Percentiles rank a stretch among this genome's conserved stretches.
Evolutionary conservation across 1,284 basidiomycete genomes (phyloP).

Genomic region (Dichomitus squalens): DNA sequence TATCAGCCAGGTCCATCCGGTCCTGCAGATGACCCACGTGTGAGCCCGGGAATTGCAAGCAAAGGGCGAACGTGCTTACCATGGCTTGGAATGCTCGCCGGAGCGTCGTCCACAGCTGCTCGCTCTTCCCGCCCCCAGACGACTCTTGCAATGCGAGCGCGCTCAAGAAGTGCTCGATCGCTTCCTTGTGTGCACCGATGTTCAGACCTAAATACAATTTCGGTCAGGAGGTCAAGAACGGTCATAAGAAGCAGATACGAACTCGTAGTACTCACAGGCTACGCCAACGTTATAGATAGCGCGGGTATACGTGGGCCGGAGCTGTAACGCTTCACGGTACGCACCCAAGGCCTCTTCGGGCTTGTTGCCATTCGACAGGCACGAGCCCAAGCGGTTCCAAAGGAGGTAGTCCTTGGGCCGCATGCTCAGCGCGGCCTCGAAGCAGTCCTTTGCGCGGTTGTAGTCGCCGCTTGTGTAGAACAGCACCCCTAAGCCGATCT

Average conservation of each 20-base stretch:
- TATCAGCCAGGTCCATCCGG: constrained; percentile 63
- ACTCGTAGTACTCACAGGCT: constrained; percentile 66
- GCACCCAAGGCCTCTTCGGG: constrained; percentile 96
- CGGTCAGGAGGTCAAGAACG: not conserved
- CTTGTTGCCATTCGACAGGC: constrained; percentile 92
- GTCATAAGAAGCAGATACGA: not conserved
- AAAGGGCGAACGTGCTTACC: constrained; percentile 49
- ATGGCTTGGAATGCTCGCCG: constrained; percentile 81
- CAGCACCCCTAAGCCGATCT: constrained; percentile 90
- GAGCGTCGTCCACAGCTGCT: constrained; percentile 92
- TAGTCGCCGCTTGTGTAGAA: constrained; percentile 88
- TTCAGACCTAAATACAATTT: constrained; percentile 70
- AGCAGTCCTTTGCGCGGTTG: constrained; percentile 87
- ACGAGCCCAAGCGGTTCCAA: constrained; percentile 97
- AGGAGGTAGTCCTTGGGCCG: constrained; percentile 91
- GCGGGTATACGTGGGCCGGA: constrained; percentile 95
- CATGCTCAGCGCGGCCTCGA: constrained; percentile 80
- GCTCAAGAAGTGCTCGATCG: constrained; percentile 94
- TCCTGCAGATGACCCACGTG: constrained; percentile 41
- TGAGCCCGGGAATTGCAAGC: constrained; percentile 1
- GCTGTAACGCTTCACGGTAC: constrained; percentile 90
- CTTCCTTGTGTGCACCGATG: constrained; percentile 94
- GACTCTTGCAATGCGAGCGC: constrained; percentile 84
- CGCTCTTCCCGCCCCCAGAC: constrained; percentile 69
- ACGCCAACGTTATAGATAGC: constrained; percentile 98